Conservation (phyloP, 441 rosid species). For the Erodium texanum region DNA sequence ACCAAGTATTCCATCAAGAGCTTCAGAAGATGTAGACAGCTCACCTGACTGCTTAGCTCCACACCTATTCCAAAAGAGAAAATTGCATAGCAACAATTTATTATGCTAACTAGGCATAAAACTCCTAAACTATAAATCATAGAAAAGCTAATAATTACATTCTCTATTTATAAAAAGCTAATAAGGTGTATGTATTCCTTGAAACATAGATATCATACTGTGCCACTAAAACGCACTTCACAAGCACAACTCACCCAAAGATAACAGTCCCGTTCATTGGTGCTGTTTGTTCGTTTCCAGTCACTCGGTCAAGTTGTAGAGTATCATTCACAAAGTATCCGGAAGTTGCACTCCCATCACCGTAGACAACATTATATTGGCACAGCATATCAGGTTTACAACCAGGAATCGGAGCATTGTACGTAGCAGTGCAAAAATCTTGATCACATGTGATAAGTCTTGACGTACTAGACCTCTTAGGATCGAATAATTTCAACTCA, state of each 20-base stretch:
- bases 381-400: neutral
- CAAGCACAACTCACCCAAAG: constrained; percentile 5
- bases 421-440: neutral
- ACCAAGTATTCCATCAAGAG: constrained; percentile 82
- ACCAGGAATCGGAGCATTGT: constrained; percentile 4
- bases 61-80: constrained; percentile 36
- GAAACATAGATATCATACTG: neutral
- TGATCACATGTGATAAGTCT: neutral
- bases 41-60: constrained; percentile 77
- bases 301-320: neutral
- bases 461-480: neutral
- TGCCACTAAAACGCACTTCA: neutral
- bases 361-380: constrained; percentile 1
- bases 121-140: no score
- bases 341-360: constrained; percentile 1
- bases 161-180: neutral
- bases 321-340: constrained; percentile 6
- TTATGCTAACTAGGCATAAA: no score
- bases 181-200: neutral
- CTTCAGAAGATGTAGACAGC: constrained; percentile 47
- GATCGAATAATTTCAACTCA: constrained; percentile 2
- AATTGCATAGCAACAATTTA: no score
- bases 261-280: neutral
- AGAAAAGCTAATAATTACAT: no score
- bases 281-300: neutral